phyloP scores from a whole-genome alignment of 83 land plant species.

The Diphasiastrum complanatum region DNA sequence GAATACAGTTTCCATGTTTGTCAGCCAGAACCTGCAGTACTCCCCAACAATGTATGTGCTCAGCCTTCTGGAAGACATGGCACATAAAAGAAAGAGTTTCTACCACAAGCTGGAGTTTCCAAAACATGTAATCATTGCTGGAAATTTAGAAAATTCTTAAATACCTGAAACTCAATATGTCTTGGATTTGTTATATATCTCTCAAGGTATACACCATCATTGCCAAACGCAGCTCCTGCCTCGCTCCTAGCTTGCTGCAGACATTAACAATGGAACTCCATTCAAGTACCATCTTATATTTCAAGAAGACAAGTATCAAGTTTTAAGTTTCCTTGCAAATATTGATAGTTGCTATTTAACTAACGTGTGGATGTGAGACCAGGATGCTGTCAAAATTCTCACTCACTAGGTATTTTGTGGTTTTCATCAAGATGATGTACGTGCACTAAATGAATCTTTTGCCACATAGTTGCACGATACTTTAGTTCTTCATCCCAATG shows the following conservation, averaged over 20 bases:
- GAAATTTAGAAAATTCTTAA: background rate
- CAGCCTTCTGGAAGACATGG: background rate
- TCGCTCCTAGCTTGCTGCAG: slow-evolving; percentile 94
- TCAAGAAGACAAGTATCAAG: too few relatives aligned
- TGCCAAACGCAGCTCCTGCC: slow-evolving; percentile 97
- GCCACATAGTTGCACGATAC: too few relatives aligned
- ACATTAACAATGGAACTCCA: background rate
- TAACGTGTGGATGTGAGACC: too few relatives aligned
- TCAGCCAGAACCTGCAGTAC: slow-evolving; percentile 78
- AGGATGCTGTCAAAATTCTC: too few relatives aligned
- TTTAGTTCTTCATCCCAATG: too few relatives aligned
- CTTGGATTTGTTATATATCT: slow-evolving; percentile 83
- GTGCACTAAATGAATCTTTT: too few relatives aligned
- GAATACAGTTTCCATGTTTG: slow-evolving; percentile 84
- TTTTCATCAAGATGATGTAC: too few relatives aligned
- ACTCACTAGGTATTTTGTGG: too few relatives aligned
- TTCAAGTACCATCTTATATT: background rate
- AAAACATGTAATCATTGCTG: background rate
- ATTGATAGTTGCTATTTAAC: too few relatives aligned
- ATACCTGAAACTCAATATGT: slow-evolving; percentile 94
- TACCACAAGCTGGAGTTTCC: background rate
- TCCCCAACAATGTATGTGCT: background rate
- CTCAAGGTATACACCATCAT: slow-evolving; percentile 95
- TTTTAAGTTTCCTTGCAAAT: too few relatives aligned
- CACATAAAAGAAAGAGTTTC: background rate